phyloP scores from a whole-genome alignment of 306 rosid genomes.

The Cyclanthera cordifolia region DNA sequence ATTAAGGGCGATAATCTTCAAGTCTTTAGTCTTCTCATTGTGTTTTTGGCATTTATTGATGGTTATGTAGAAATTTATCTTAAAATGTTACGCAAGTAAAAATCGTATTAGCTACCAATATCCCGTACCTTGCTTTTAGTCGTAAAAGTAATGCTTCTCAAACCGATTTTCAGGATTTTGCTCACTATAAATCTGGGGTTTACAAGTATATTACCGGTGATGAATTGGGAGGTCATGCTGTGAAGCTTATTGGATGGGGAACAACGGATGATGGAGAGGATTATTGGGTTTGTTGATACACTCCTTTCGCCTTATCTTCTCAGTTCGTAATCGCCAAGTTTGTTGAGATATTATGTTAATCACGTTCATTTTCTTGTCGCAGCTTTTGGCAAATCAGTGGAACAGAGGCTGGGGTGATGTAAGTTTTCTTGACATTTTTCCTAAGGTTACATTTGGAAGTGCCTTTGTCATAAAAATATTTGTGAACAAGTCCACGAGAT shows the following conservation, averaged over 20 bases:
- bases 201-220: slow-evolving; percentile 73
- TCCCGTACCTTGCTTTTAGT: neutral
- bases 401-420: slow-evolving; percentile 93
- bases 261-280: slow-evolving; percentile 65
- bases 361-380: slow-evolving; percentile 19
- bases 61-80: neutral
- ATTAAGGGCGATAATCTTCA: neutral
- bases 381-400: slow-evolving; percentile 99
- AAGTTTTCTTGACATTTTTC: slow-evolving; percentile 24
- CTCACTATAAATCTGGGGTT: slow-evolving; percentile 94
- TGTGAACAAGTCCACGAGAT: neutral
- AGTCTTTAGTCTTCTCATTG: neutral
- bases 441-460: neutral
- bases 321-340: neutral
- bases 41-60: neutral
- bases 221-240: slow-evolving; percentile 85
- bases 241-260: slow-evolving; percentile 95
- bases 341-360: slow-evolving; percentile 19
- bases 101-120: neutral
- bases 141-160: slow-evolving; percentile 5
- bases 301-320: slow-evolving; percentile 3
- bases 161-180: slow-evolving; percentile 61
- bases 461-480: neutral
- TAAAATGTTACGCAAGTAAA: no score
- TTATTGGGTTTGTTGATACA: slow-evolving; percentile 61